phyloP scores from a whole-genome alignment of 495 filamentous ascomycete genomes.

The Neurospora terricola region DNA sequence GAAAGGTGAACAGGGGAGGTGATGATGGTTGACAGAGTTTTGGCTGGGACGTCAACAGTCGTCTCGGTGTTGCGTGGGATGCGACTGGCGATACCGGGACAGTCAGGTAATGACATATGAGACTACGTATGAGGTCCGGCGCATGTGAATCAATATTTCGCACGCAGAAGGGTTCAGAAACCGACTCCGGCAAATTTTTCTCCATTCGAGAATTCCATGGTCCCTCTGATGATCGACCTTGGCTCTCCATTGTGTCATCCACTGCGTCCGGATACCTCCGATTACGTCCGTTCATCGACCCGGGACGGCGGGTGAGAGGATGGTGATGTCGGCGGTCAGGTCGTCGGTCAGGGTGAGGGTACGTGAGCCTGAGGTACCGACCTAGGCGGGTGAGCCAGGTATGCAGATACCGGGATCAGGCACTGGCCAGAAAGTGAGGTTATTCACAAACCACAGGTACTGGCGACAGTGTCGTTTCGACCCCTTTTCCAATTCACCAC shows the following conservation, averaged over 20 bases:
- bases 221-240: background rate
- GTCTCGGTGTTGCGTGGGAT: background rate
- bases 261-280: background rate
- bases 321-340: background rate
- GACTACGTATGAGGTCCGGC: background rate
- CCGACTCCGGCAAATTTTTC: background rate
- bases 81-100: background rate
- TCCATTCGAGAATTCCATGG: background rate
- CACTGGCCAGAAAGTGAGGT: background rate
- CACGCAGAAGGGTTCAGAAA: background rate
- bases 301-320: background rate
- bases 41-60: background rate
- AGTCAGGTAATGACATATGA: background rate
- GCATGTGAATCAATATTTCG: background rate
- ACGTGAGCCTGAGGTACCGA: background rate
- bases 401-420: background rate
- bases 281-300: background rate
- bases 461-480: background rate
- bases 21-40: background rate
- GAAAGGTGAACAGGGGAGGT: background rate
- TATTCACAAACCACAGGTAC: background rate
- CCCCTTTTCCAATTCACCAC: background rate
- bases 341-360: background rate
- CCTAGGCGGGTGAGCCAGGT: background rate
- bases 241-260: background rate